phyloP scores from a whole-genome alignment of 257 asterid species.

The Capsicum chinense region DNA sequence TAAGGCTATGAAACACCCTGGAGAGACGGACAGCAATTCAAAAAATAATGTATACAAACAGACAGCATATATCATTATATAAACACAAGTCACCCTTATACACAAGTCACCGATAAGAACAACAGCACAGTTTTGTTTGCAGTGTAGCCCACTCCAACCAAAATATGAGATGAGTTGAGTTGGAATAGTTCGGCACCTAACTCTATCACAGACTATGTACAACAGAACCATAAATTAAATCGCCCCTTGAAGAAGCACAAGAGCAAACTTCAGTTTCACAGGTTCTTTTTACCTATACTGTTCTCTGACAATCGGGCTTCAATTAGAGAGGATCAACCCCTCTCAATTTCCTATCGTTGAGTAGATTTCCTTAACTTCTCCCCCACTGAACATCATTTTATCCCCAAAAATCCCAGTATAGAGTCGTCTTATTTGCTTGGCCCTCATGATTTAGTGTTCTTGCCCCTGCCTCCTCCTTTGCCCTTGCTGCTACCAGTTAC shows the following conservation, averaged over 20 bases:
- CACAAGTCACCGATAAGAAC: conserved; percentile 18
- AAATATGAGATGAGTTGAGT: background rate
- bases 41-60: background rate
- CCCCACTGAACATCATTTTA: conserved; percentile 5
- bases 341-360: background rate
- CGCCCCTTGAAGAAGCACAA: conserved; percentile 20
- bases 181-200: conserved; percentile 28
- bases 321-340: background rate
- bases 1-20: background rate
- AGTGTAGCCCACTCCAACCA: background rate
- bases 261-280: conserved; percentile 4
- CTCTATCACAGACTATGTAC: conserved; percentile 29
- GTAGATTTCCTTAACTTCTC: background rate
- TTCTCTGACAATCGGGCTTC: conserved; percentile 23
- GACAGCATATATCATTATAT: background rate
- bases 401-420: conserved; percentile 22
- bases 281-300: background rate
- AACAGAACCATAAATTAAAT: conserved; percentile 20
- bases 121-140: conserved; percentile 23
- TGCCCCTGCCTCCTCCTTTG: conserved; percentile 64
- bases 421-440: conserved; percentile 58
- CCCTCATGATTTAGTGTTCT: conserved; percentile 50
- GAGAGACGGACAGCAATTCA: background rate
- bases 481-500: conserved; percentile 69
- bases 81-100: conserved; percentile 19